phyloP scores from a whole-genome alignment of 352 stramenopile species.

The Blastocystis sp. region DNA sequence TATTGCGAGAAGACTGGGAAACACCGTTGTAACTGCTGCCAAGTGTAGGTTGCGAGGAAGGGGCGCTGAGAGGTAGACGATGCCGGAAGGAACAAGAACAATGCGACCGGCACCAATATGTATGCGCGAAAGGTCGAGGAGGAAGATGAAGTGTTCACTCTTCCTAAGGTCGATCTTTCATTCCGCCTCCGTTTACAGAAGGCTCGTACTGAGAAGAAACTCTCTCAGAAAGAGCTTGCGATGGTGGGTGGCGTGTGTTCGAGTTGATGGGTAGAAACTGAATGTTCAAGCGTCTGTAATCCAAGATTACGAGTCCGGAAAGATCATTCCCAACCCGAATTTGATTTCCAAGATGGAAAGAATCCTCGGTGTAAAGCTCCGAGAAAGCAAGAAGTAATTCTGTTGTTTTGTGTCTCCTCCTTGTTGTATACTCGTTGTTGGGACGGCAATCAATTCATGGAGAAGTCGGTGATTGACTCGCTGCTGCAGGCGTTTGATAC shows the following conservation, averaged over 20 bases:
- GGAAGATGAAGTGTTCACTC: constrained; percentile 83
- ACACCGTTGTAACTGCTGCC: constrained; percentile 76
- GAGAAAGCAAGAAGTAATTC: constrained; percentile 73
- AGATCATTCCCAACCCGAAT: constrained; percentile 91
- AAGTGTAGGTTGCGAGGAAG: constrained; percentile 75
- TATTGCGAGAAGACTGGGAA: constrained; percentile 77
- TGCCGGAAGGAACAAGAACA: constrained; percentile 80
- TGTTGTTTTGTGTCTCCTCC: background rate
- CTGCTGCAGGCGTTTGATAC: no score
- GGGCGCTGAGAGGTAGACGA: constrained; percentile 72
- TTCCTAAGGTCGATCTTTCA: constrained; percentile 72
- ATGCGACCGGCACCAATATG: constrained; percentile 77
- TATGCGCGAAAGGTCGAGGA: constrained; percentile 87
- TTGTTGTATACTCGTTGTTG: no score
- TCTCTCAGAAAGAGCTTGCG: constrained; percentile 94
- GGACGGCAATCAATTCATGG: no score
- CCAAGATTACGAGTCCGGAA: constrained; percentile 91
- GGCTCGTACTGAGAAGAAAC: constrained; percentile 91
- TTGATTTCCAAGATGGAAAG: constrained; percentile 94
- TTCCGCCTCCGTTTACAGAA: constrained; percentile 73
- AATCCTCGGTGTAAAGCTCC: constrained; percentile 83
- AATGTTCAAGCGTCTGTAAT: constrained; percentile 94
- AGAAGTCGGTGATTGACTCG: no score
- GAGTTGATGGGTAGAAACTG: constrained; percentile 74
- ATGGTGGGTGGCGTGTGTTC: constrained; percentile 74